Conservation (phyloP, 306 rosid genomes). For the Quercus gilva region DNA sequence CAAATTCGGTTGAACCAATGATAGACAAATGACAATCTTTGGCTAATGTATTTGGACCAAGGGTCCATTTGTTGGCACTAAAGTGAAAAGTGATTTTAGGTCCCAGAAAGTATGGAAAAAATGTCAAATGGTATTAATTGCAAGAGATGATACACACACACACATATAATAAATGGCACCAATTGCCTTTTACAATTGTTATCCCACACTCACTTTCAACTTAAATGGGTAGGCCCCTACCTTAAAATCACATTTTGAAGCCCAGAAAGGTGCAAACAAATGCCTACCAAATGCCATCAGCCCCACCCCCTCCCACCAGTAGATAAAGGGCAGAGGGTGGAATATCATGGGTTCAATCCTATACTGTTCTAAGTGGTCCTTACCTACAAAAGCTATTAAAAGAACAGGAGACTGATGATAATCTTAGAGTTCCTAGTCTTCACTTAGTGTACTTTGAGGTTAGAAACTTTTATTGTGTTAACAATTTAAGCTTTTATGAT, state of each 20-base stretch:
- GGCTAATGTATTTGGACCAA: neutral
- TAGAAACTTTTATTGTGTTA: neutral
- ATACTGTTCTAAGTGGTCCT: neutral
- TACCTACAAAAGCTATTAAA: neutral
- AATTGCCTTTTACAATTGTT: too few species aligned
- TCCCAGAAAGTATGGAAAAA: too few species aligned
- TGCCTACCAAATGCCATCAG: neutral
- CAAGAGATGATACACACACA: too few species aligned
- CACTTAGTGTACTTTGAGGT: conserved; percentile 7
- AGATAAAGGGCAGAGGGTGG: neutral
- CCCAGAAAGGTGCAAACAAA: too few species aligned
- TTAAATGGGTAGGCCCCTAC: too few species aligned
- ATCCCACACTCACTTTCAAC: too few species aligned
- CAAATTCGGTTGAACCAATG: neutral
- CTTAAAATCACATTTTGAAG: too few species aligned
- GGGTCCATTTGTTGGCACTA: too few species aligned
- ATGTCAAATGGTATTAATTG: too few species aligned
- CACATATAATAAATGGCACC: too few species aligned
- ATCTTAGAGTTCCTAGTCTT: conserved; percentile 3
- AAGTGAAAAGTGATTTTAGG: too few species aligned
- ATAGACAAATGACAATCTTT: neutral
- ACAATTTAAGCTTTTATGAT: neutral
- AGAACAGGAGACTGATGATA: neutral
- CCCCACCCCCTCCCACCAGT: neutral
- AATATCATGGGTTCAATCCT: neutral